Evolutionary conservation across 768 basidiomycete genomes (phyloP).

Genomic region (Cystofilobasidium ferigula): DNA sequence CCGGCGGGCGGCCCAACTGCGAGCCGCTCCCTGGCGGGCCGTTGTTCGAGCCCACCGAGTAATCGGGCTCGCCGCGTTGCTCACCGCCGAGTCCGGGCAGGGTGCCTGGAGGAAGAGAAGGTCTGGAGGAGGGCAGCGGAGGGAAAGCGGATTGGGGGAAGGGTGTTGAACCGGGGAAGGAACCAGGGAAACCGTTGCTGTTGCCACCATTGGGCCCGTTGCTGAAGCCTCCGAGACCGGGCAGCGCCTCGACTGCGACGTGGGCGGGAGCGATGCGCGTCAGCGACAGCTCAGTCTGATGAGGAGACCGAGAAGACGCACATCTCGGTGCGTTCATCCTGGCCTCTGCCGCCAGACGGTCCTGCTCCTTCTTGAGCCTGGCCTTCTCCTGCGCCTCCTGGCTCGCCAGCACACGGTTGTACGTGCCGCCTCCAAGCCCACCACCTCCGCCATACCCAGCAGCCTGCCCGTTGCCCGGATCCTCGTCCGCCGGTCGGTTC

Average conservation of each 20-base stretch:
- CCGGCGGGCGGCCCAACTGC: neutral
- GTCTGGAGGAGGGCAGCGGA: neutral
- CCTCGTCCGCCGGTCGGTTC: slow-evolving; percentile 24
- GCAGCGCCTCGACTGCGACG: neutral
- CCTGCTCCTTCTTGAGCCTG: neutral
- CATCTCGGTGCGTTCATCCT: neutral
- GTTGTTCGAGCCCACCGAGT: neutral
- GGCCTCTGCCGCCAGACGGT: neutral
- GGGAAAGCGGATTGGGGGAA: neutral
- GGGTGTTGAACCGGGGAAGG: neutral
- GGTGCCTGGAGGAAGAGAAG: neutral
- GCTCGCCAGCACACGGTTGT: slow-evolving; percentile 10
- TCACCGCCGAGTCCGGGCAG: neutral
- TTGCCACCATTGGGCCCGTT: neutral
- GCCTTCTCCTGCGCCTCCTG: slow-evolving; percentile 10
- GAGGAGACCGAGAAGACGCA: neutral
- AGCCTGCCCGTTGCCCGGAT: slow-evolving; percentile 20
- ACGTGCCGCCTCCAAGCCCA: slow-evolving; percentile 22
- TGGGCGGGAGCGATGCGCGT: neutral
- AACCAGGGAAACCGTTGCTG: neutral
- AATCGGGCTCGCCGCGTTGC: neutral
- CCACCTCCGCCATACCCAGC: slow-evolving; percentile 24
- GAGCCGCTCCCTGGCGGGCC: neutral
- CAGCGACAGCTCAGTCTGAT: neutral
- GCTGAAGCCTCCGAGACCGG: neutral